Evolutionary conservation across 2,329 filamentous ascomycete genomes (phyloP).

Genomic region (Alternaria consortialis): DNA sequence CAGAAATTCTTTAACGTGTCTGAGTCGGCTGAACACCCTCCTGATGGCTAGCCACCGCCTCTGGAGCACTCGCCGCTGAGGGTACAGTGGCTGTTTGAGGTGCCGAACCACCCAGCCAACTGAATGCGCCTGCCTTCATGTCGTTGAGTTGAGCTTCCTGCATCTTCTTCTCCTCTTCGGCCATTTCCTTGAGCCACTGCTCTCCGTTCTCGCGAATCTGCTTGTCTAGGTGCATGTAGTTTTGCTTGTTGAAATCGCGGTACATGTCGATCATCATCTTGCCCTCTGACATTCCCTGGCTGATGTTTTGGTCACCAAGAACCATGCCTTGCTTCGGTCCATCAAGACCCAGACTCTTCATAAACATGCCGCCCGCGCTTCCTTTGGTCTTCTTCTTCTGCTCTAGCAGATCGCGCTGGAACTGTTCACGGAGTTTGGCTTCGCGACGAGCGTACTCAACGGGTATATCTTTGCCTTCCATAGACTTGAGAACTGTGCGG

Average conservation of each 20-base stretch:
- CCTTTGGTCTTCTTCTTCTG: conserved; percentile 70
- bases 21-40: conserved; percentile 21
- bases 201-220: conserved; percentile 93
- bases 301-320: conserved; percentile 63
- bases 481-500: conserved; percentile 84
- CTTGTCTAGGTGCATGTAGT: conserved; percentile 88
- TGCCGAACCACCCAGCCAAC: conserved; percentile 37
- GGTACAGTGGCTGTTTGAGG: conserved; percentile 24
- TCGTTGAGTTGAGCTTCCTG: conserved; percentile 91
- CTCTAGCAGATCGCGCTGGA: conserved; percentile 77
- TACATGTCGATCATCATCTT: conserved; percentile 98
- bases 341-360: conserved; percentile 80
- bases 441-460: conserved; percentile 89
- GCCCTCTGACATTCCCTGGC: conserved; percentile 84
- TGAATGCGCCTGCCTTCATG: conserved; percentile 70
- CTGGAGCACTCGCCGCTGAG: conserved; percentile 25
- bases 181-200: conserved; percentile 95
- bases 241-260: conserved; percentile 86
- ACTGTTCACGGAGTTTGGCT: conserved; percentile 83
- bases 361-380: conserved; percentile 73
- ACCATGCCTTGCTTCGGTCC: conserved; percentile 65
- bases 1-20: conserved; percentile 22
- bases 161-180: conserved; percentile 83
- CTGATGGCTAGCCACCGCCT: conserved; percentile 27
- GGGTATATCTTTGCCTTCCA: conserved; percentile 88